phyloP scores from a whole-genome alignment of 306 rosid species.

The Vigna trinervia region DNA sequence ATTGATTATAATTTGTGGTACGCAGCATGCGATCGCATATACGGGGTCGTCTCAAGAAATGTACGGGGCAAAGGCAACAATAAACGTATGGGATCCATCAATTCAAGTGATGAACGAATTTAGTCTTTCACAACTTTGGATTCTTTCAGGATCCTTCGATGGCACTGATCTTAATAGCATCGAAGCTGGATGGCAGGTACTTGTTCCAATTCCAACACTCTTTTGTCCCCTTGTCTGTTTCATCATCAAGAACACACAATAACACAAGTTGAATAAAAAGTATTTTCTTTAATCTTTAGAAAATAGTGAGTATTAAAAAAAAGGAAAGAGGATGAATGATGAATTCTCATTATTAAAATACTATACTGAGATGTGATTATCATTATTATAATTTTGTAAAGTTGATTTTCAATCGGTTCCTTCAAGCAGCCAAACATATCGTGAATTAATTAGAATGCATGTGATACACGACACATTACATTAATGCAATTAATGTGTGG shows the following conservation, averaged over 20 bases:
- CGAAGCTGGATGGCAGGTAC: slow-evolving; percentile 99
- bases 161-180: slow-evolving; percentile 98
- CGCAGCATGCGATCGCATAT: slow-evolving; percentile 89
- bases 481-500: not conserved
- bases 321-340: not conserved
- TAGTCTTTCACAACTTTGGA: slow-evolving; percentile 91
- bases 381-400: not conserved
- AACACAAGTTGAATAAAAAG: not conserved
- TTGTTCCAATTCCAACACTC: slow-evolving; percentile 10
- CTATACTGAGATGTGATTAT: not conserved
- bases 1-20: not conserved
- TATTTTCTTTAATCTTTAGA: not conserved
- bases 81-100: slow-evolving; percentile 92
- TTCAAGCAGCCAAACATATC: slow-evolving; percentile 11
- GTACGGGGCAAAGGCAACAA: slow-evolving; percentile 89
- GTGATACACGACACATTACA: slow-evolving; percentile 19
- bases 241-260: not conserved
- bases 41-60: slow-evolving; percentile 70
- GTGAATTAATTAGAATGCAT: slow-evolving; percentile 22
- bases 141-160: slow-evolving; percentile 90
- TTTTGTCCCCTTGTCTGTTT: not conserved
- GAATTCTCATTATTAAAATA: not conserved
- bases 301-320: no score
- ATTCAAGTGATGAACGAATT: slow-evolving; percentile 83
- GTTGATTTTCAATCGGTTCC: slow-evolving; percentile 20